These are phyloP conservation scores for Podaxis mareebaensis DNA, from an alignment of 768 basidiomycete genomes.

Conservation along the genomic window DNA sequence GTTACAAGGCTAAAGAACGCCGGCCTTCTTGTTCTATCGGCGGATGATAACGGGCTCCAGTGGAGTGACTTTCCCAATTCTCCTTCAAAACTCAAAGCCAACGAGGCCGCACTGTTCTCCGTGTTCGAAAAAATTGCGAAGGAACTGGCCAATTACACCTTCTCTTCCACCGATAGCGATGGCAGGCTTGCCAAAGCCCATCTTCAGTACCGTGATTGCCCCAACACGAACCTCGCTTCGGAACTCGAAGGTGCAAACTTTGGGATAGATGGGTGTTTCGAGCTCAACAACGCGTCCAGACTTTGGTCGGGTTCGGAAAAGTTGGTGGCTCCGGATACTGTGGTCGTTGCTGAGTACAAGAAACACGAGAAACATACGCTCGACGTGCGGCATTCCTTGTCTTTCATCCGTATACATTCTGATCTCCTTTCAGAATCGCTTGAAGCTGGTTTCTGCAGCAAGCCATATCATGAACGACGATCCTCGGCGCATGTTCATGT, in stretches of 20 bases:
- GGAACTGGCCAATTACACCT: background rate
- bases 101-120: background rate
- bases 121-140: background rate
- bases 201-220: background rate
- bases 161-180: background rate
- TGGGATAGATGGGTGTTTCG: background rate
- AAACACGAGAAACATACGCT: background rate
- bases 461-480: constrained; percentile 28
- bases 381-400: background rate
- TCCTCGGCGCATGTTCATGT: constrained; percentile 23
- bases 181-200: background rate
- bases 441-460: constrained; percentile 8
- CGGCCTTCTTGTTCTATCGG: background rate
- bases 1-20: background rate
- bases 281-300: background rate
- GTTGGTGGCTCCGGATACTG: background rate
- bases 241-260: background rate
- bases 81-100: background rate
- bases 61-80: background rate
- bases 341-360: background rate
- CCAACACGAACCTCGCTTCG: background rate
- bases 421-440: constrained; percentile 6
- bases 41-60: background rate
- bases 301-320: background rate
- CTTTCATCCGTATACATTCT: background rate